These are phyloP conservation scores for Clarireedia hainanense DNA, from an alignment of 2,329 filamentous ascomycete species.

Conservation along the genomic window DNA sequence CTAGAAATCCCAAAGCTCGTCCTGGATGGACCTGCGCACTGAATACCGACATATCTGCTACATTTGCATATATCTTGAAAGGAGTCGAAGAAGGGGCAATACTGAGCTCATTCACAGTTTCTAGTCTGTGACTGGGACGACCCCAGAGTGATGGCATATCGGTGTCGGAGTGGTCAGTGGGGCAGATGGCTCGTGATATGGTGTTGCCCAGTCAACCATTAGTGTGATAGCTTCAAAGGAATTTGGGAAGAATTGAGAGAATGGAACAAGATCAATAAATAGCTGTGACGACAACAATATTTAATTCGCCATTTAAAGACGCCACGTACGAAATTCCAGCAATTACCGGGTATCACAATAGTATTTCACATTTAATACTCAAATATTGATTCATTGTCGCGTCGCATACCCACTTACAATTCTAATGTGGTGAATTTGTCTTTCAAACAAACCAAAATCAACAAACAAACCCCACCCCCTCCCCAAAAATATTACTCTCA, in stretches of 20 bases:
- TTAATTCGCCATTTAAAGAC: not conserved
- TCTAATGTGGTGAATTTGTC: not conserved
- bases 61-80: slow-evolving; percentile 16
- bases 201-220: not conserved
- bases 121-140: not conserved
- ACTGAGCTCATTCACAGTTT: not conserved
- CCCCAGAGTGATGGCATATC: not conserved
- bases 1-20: slow-evolving; percentile 41
- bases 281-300: not conserved
- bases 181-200: slow-evolving; percentile 5
- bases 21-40: slow-evolving; percentile 59
- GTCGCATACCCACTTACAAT: no score
- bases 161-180: not conserved
- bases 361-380: not conserved
- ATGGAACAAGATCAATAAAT: not conserved
- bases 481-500: no score
- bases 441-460: not conserved
- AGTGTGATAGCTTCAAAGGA: not conserved
- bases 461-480: not conserved
- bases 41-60: slow-evolving; percentile 37
- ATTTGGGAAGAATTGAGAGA: not conserved
- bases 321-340: no score
- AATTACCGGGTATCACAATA: no score
- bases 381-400: not conserved
- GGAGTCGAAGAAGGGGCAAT: not conserved